Percentiles rank a stretch among this genome's conserved stretches.
phyloP scores from a whole-genome alignment of 2,329 filamentous ascomycete genomes.

The Phaeosphaeria sp. region DNA sequence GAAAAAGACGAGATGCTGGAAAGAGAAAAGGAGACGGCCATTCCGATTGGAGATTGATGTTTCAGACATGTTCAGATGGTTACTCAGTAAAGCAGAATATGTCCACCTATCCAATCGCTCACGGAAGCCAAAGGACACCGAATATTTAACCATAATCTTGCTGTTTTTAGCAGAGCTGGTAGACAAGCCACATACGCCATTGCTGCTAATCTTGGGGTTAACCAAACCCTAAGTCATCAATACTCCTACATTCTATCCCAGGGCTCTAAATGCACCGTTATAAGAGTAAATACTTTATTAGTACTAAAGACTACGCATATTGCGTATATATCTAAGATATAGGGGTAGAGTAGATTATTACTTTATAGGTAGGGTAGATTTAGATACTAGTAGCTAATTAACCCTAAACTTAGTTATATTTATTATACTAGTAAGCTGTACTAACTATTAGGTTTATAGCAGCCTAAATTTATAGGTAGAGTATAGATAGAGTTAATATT shows the following conservation, averaged over 20 bases:
- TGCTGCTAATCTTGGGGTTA: conserved; percentile 53
- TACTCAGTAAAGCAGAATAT: conserved; percentile 16
- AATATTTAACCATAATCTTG: conserved; percentile 29
- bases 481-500: no score
- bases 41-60: conserved; percentile 71
- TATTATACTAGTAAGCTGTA: no score
- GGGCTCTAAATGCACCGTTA: no score
- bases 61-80: conserved; percentile 4
- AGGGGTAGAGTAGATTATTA: no score
- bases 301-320: no score
- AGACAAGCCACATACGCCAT: conserved; percentile 56
- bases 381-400: no score
- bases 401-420: no score
- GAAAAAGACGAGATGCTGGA: conserved; percentile 64
- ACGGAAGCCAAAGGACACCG: conserved; percentile 36
- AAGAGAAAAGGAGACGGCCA: conserved; percentile 70
- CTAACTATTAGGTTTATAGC: no score
- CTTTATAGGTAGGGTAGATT: no score
- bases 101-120: conserved; percentile 33
- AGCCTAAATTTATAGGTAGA: no score
- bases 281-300: no score
- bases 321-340: no score
- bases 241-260: conserved; percentile 56
- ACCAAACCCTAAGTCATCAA: conserved; percentile 52
- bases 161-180: conserved; percentile 42